phyloP scores from a whole-genome alignment of 2,329 filamentous ascomycete species.

The Colletotrichum karsti region DNA sequence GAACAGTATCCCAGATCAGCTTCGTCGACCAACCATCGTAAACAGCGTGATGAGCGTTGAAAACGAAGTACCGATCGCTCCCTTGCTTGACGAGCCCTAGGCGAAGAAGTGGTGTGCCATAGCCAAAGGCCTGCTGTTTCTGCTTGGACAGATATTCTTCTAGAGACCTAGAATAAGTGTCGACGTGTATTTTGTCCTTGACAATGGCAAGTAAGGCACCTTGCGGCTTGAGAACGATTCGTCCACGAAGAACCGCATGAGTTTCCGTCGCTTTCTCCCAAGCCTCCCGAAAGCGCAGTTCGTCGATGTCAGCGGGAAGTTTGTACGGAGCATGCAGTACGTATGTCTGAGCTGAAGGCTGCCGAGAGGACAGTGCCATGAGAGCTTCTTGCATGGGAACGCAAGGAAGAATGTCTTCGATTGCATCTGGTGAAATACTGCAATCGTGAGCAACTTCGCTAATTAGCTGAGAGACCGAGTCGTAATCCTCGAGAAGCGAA shows the following conservation, averaged over 20 bases:
- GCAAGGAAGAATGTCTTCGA: slow-evolving; percentile 6
- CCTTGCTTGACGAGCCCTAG: neutral
- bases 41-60: slow-evolving; percentile 31
- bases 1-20: slow-evolving; percentile 2
- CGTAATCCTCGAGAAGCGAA: neutral
- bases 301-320: slow-evolving; percentile 13
- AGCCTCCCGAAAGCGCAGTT: slow-evolving; percentile 23
- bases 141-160: neutral
- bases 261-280: slow-evolving; percentile 30
- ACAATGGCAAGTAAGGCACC: neutral
- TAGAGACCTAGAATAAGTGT: neutral
- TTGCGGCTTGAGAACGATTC: slow-evolving; percentile 23
- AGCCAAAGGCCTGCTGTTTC: neutral
- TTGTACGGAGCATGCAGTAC: slow-evolving; percentile 17
- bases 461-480: neutral
- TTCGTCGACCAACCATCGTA: slow-evolving; percentile 29
- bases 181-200: neutral
- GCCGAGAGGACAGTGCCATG: slow-evolving; percentile 30
- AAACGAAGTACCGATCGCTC: slow-evolving; percentile 18
- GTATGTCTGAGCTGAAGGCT: slow-evolving; percentile 26
- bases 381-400: slow-evolving; percentile 6
- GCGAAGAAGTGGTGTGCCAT: slow-evolving; percentile 12
- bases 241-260: slow-evolving; percentile 29
- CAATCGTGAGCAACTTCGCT: neutral
- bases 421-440: neutral